Evolutionary conservation across 179 eudicot species (phyloP), one percentile per base, ranked within the genome.

Genomic region (Spinacia oleracea): DNA sequence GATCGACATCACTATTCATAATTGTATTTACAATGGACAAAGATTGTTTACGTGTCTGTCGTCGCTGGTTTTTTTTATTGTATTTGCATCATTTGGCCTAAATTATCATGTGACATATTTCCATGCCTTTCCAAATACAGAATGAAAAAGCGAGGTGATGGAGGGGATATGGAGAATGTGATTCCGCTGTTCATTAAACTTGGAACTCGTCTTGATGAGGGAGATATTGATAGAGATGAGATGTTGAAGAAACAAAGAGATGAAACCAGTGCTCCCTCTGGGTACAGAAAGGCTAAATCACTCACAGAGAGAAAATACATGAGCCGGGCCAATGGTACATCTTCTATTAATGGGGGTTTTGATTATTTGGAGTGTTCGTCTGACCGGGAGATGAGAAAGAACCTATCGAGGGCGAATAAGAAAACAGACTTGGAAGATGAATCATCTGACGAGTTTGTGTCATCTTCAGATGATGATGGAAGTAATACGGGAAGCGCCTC

Each of bases 391-490:
- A 85, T 83, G 72, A 84, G 80, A 82, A 88, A 86, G 80, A 88
- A 91, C 29, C 77, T 89, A 66, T 90, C 94, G 50, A 89, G 86
- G 84, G 79, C 87, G 82, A 87, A 85, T 74, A 90, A 80, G 77
- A 93, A 84, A 82, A 34, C 85, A 80, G 89, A 86, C 75, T 89
- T 92, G 25, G 98, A 85, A 62, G 91, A 92, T 84, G 95, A 89
- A 59, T 93, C 98, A 75, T 93, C 98, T 56, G 95, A 89, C 76
- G 98, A 89, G 53, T 83, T 83, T 67, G 93, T 85, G 75, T 79
- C 83, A 76, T 93, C 97, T 23, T 89, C 94, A 31, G 93, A 88
- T 80, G 97, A 86, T 76, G 87, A 83, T 58, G 82, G 77, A 73
- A 86, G 91, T 66, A 91, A 89, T 64, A 87, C 89, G 79, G 89